A percentile compares a stretch with the other conserved stretches of the same genome.
phyloP scores from a whole-genome alignment of 495 filamentous ascomycete species.

The Achaetomiella virescens region DNA sequence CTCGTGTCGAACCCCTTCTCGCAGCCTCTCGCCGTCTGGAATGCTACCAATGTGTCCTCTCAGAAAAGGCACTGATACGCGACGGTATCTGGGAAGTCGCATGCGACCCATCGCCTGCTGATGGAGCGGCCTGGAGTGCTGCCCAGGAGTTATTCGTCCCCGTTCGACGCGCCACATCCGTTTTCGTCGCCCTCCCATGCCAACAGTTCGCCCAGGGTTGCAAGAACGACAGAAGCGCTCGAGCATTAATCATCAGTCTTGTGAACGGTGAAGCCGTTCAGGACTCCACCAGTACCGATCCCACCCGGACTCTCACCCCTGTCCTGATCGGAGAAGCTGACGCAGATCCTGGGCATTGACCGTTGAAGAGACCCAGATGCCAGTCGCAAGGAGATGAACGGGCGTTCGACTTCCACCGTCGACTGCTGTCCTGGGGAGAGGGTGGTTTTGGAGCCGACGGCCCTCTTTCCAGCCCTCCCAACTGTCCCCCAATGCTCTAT shows the following conservation, averaged over 20 bases:
- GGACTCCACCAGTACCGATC: background rate
- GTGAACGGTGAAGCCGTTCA: background rate
- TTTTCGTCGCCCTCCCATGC: slow-evolving; percentile 7
- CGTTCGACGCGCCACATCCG: slow-evolving; percentile 6
- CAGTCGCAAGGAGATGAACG: slow-evolving; percentile 8
- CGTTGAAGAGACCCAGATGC: slow-evolving; percentile 13
- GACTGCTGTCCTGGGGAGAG: slow-evolving; percentile 10
- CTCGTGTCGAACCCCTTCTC: slow-evolving; percentile 1
- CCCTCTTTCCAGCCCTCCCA: slow-evolving; percentile 21
- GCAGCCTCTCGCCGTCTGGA: no score
- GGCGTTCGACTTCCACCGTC: slow-evolving; percentile 12
- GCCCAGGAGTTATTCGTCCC: background rate
- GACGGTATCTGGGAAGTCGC: slow-evolving; percentile 17
- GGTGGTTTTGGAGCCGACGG: slow-evolving; percentile 25
- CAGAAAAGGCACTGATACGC: slow-evolving; percentile 18
- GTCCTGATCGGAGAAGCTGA: slow-evolving; percentile 16
- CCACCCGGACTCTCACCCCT: slow-evolving; percentile 9
- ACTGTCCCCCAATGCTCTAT: slow-evolving; percentile 7
- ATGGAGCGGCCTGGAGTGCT: slow-evolving; percentile 2
- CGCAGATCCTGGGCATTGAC: slow-evolving; percentile 12
- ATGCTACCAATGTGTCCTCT: slow-evolving; percentile 12
- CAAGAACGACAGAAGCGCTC: background rate
- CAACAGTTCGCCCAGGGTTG: slow-evolving; percentile 1
- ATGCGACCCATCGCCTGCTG: slow-evolving; percentile 17
- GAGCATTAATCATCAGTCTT: background rate